Conservation (phyloP, 345 rosid genomes). For the Eutrema yunnanense region DNA sequence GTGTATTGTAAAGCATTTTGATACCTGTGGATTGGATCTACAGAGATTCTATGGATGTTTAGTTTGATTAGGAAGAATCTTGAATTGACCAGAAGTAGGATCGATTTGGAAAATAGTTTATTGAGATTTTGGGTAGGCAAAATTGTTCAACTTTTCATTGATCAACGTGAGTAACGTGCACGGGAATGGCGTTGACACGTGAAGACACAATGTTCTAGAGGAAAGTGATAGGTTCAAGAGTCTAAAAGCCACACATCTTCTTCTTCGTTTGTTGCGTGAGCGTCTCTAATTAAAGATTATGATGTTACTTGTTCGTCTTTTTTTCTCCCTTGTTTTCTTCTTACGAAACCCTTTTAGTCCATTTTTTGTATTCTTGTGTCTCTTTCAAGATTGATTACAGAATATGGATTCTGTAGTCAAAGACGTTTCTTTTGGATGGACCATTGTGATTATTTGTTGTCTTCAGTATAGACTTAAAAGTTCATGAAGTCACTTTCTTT, state of each 20-base stretch:
- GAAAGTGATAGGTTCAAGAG: conserved; percentile 19
- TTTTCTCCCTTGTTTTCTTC: conserved; percentile 5
- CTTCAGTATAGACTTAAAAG: neutral
- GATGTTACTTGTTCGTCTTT: conserved; percentile 3
- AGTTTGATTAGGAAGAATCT: neutral
- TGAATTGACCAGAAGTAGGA: neutral
- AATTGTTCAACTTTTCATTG: neutral
- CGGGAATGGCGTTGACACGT: conserved; percentile 6
- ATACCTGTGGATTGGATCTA: neutral
- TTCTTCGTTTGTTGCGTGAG: conserved; percentile 19
- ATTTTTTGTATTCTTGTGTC: neutral
- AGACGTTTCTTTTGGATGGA: conserved; percentile 5
- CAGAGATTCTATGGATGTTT: neutral
- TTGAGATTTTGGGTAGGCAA: neutral
- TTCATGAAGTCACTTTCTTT: neutral
- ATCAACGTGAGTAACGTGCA: conserved; percentile 24
- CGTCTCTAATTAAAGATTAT: neutral
- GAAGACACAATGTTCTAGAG: conserved; percentile 19
- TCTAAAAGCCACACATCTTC: neutral
- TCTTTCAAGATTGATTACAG: conserved; percentile 14
- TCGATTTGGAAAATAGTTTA: neutral
- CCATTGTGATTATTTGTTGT: neutral
- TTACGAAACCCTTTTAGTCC: neutral
- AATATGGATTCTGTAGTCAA: neutral
- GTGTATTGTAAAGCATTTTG: neutral